Base-by-base conservation (phyloP, 768 basidiomycete species). In the Boletus speciosus region DNA sequence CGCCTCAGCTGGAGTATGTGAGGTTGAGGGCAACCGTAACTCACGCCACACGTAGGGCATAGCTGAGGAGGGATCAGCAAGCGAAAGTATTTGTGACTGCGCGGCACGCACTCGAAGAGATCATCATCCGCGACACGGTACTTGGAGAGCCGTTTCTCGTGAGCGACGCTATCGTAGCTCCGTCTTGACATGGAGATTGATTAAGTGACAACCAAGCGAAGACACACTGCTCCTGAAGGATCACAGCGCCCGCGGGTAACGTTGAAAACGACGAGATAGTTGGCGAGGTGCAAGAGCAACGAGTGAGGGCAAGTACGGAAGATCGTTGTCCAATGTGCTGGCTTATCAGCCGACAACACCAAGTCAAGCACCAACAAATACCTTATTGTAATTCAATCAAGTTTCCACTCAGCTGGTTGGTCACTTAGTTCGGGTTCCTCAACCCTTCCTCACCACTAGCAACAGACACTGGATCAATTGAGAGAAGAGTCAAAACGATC, bases 81-180 rank as follows among this genome's bases (percentile, higher is more conserved):
- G 27, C 38, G 34, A 35, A 31, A n/a, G 23, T 31, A 37, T 36
- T 14, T 9, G 42, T 27, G 53, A 62, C 21, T 25, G 41, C 3
- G 51, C 39, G 37, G 38, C 70, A 74, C 83, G 61, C 69, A 93
- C 91, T 89, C 83, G 75, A 90, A 91, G 62, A 93, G 75, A 67
- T 93, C 91, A 53, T 93, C 90, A 62, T 93, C 91, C 27, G 86
- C 82, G 47, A 92, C 83, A 58, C 85, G 81, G 73, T 88, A 81
- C 68, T 85, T 86, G 60, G 87, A 86, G 57, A 87, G 56, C 56
- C 89, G 83, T 72, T 81, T 82, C 68, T 88, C 84, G 60, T 87
- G 85, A 57, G 84, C 78, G 61, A 73, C 75, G 71, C 87, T 84
- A 61, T 81, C 81, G 73, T 85, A 81, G 76, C 90, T 93, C 68